Evolutionary conservation across 345 rosid species (phyloP).

Genomic region (Corchorus capsularis): DNA sequence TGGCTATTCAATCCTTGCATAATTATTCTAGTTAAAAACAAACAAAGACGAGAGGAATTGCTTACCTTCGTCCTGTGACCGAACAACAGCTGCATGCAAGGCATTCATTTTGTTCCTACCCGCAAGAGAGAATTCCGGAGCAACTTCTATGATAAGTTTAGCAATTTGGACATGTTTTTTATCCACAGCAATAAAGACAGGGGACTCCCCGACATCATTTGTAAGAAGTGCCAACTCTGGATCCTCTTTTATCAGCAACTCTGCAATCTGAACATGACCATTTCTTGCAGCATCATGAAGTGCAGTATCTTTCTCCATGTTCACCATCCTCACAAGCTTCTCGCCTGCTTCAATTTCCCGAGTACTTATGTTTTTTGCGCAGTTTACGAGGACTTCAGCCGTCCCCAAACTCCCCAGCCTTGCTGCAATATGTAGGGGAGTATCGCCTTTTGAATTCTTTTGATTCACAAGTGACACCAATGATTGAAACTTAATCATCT

Average conservation of each 20-base stretch:
- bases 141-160: conserved; percentile 8
- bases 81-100: conserved; percentile 30
- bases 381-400: background rate
- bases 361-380: conserved; percentile 1
- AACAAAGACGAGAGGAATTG: background rate
- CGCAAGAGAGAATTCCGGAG: background rate
- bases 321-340: conserved; percentile 21
- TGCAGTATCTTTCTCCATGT: conserved; percentile 24
- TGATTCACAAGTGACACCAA: background rate
- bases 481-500: background rate
- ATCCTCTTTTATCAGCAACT: conserved; percentile 24
- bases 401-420: too few relatives aligned
- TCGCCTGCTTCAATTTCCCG: conserved; percentile 23
- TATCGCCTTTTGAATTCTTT: background rate
- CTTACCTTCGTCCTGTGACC: conserved; percentile 19
- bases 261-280: conserved; percentile 16
- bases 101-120: conserved; percentile 29
- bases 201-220: conserved; percentile 24
- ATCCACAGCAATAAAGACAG: conserved; percentile 34
- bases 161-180: conserved; percentile 7
- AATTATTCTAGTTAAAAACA: background rate
- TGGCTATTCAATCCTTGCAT: too few relatives aligned
- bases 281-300: conserved; percentile 27
- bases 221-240: background rate
- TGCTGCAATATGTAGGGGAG: too few relatives aligned